A percentile compares a stretch with the other conserved stretches of the same genome.
These are phyloP conservation scores for Diaporthe citri DNA, from an alignment of 2,329 filamentous ascomycete species.

Conservation along the genomic window DNA sequence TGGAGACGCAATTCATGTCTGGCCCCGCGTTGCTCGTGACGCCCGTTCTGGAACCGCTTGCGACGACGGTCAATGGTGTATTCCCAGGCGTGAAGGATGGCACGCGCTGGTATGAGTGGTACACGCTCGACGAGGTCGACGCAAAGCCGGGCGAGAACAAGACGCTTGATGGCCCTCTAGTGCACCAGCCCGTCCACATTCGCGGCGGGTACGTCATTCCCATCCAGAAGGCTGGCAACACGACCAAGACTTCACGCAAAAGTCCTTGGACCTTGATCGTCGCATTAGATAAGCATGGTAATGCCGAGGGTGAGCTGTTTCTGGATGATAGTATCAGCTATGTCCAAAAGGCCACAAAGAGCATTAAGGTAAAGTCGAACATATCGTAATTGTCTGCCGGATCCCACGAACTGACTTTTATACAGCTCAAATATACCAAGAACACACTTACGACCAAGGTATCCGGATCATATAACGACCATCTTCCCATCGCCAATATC, in stretches of 20 bases:
- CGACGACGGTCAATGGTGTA: background rate
- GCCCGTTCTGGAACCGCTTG: constrained; percentile 7
- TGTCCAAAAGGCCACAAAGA: constrained; percentile 6
- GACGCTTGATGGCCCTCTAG: constrained; percentile 2
- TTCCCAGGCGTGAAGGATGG: constrained; percentile 10
- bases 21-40: constrained; percentile 5
- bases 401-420: background rate
- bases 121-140: constrained; percentile 7
- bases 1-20: constrained; percentile 22
- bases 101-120: constrained; percentile 16
- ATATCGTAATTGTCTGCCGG: background rate
- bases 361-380: background rate
- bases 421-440: constrained; percentile 6
- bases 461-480: background rate
- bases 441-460: background rate
- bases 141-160: constrained; percentile 15
- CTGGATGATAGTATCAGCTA: constrained; percentile 14
- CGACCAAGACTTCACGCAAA: constrained; percentile 1
- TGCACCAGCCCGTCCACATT: constrained; percentile 20
- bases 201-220: constrained; percentile 16
- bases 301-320: constrained; percentile 12
- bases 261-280: constrained; percentile 19
- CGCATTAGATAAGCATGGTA: constrained; percentile 2
- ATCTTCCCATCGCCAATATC: constrained; percentile 10
- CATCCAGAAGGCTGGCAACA: constrained; percentile 17